A percentile compares a stretch with the other conserved stretches of the same genome.
Conservation (phyloP, 106 monocot species). For the Dioscorea alata region DNA sequence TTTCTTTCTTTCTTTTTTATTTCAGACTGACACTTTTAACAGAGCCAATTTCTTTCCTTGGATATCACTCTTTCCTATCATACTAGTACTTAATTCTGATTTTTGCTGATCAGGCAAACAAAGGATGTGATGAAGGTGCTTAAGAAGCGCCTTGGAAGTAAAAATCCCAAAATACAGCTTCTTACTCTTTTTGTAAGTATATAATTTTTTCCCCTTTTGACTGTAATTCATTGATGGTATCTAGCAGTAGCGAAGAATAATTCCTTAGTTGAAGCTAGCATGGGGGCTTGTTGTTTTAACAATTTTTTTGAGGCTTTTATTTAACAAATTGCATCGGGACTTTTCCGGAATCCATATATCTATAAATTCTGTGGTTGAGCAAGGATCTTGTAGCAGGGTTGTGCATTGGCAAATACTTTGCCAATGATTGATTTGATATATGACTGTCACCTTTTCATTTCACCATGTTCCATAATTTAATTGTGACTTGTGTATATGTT, state of each 20-base stretch:
- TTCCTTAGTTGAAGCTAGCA: not conserved
- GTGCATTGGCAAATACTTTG: no score
- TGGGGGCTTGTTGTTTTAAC: not conserved
- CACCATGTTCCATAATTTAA: no score
- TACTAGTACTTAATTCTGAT: not conserved
- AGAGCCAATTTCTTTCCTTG: not conserved
- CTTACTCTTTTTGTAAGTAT: slow-evolving; percentile 88
- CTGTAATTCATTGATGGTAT: not conserved
- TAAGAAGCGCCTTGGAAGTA: slow-evolving; percentile 91
- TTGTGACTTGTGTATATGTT: no score
- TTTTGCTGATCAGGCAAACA: slow-evolving; percentile 61
- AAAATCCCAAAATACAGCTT: slow-evolving; percentile 84
- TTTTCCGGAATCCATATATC: not conserved
- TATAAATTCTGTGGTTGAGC: no score
- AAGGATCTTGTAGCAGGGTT: no score
- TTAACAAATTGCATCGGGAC: not conserved
- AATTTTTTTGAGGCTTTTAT: not conserved
- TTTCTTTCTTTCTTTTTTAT: not conserved
- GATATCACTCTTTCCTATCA: not conserved
- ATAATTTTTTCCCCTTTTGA: not conserved
- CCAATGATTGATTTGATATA: no score
- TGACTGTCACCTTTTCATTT: no score
- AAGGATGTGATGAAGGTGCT: slow-evolving; percentile 90
- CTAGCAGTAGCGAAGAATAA: not conserved
- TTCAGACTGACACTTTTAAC: not conserved